Percentiles rank a stretch among this genome's conserved stretches.
Conservation (phyloP, 306 rosid genomes). For the Medicago ruthenica region DNA sequence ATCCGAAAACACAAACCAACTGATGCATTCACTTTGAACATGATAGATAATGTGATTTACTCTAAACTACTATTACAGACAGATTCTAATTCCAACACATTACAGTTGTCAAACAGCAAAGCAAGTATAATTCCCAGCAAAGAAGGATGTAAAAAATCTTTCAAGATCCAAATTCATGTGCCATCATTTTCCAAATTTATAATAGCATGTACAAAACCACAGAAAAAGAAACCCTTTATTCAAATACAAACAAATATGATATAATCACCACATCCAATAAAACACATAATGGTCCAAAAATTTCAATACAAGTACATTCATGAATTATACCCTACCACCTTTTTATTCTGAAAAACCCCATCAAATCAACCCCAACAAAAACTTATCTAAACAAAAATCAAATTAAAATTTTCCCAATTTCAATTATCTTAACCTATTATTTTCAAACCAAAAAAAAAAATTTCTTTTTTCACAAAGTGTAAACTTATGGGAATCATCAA, state of each 20-base stretch:
- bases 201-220: slow-evolving; percentile 8
- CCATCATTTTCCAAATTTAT: slow-evolving; percentile 12
- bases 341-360: background rate
- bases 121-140: background rate
- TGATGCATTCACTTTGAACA: background rate
- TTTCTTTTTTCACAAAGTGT: background rate
- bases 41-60: background rate
- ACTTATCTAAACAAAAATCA: slow-evolving; percentile 7
- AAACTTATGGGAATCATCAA: background rate
- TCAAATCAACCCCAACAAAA: slow-evolving; percentile 30
- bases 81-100: background rate
- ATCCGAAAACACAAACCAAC: slow-evolving; percentile 1
- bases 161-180: background rate
- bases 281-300: slow-evolving; percentile 16
- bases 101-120: background rate
- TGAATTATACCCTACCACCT: slow-evolving; percentile 22
- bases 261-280: background rate
- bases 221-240: background rate
- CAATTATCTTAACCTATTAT: background rate
- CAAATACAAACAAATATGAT: slow-evolving; percentile 13
- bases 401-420: slow-evolving; percentile 7
- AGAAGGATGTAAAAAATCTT: background rate
- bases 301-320: slow-evolving; percentile 26
- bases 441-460: slow-evolving; percentile 8
- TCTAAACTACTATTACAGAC: background rate